A percentile compares a stretch with the other conserved stretches of the same genome.
Evolutionary conservation across 495 filamentous ascomycete genomes (phyloP).

Genomic region (Rusavskia elegans): DNA sequence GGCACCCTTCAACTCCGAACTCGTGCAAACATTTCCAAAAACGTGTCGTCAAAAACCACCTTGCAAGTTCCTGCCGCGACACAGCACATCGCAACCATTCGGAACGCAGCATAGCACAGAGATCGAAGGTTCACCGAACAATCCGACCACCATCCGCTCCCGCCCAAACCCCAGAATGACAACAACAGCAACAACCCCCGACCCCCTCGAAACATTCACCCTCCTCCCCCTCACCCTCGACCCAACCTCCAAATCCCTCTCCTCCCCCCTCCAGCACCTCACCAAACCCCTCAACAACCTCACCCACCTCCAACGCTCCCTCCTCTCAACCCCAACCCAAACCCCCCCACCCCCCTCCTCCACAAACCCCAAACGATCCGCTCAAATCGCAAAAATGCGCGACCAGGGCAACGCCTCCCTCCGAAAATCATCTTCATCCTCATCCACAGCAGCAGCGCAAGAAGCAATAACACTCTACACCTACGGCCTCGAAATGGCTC

Average conservation of each 20-base stretch:
- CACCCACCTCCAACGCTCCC: constrained; percentile 48
- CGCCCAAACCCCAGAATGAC: neutral
- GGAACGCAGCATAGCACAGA: no score
- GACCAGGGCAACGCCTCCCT: constrained; percentile 71
- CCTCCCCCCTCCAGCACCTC: constrained; percentile 45
- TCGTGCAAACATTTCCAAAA: no score
- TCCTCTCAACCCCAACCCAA: constrained; percentile 37
- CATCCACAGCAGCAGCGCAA: constrained; percentile 28
- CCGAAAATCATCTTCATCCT: constrained; percentile 53
- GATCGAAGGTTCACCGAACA: no score
- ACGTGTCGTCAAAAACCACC: no score
- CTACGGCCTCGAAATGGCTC: constrained; percentile 74
- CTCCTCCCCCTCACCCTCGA: constrained; percentile 70
- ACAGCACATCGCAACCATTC: no score
- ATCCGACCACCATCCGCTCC: no score
- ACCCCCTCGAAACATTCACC: constrained; percentile 41
- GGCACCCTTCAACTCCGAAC: no score
- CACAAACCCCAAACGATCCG: constrained; percentile 70
- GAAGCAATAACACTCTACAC: constrained; percentile 72
- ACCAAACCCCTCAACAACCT: constrained; percentile 28
- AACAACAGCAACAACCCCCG: neutral
- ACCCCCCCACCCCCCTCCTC: constrained; percentile 64
- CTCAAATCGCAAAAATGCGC: constrained; percentile 78
- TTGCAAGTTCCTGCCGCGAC: no score
- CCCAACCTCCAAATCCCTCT: constrained; percentile 60